Base-by-base conservation (phyloP, 257 asterid species). In the Plectranthus barbatus region DNA sequence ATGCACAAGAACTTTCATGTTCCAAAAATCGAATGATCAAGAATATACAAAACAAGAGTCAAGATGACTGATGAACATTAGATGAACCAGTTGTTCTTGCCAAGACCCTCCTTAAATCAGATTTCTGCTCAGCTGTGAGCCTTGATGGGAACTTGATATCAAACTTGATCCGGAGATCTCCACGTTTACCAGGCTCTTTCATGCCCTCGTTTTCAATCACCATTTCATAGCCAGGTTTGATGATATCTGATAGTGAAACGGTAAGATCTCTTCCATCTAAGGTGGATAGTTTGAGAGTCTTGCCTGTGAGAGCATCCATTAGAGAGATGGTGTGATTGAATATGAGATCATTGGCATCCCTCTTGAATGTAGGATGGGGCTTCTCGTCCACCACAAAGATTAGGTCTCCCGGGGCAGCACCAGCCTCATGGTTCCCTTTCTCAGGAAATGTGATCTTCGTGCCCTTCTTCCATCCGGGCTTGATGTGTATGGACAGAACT, bases 401-500 rank as follows among this genome's bases (percentile, higher is more conserved):
- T 6, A 88, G 82, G 72, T 91, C 98, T 15, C 96, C 98, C 3
- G 98, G 96, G 55, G 81, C 73, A 39, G 75, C 64, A 8, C 90
- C 88, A 0, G 73, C 78, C 60, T 79, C 90, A 6, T 91, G 80
- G 84, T 91, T 79, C 44, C 98, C 98, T 72, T 91, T 91, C 77
- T 88, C 95, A 0, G 92, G 92, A 46, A 91, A 91, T 0, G 98
- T 91, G 48, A 91, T 86, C 69, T 88, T 91, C 6, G 98, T 91
- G n/a, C 96, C 98, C 69, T 86, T 91, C 74, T 91, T 91, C 98
- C 96, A 91, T 1, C 98, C 98, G 0, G 98, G 98, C 52, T 86
- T 84, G n/a, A 91, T 84, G 49, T 75, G 77, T 76, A 91, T 86
- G 1, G 85, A 72, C 72, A 91, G 41, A 7, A 91, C 88, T 84